Conservation (phyloP, 768 basidiomycete genomes). For the Mycena kentingensis region DNA sequence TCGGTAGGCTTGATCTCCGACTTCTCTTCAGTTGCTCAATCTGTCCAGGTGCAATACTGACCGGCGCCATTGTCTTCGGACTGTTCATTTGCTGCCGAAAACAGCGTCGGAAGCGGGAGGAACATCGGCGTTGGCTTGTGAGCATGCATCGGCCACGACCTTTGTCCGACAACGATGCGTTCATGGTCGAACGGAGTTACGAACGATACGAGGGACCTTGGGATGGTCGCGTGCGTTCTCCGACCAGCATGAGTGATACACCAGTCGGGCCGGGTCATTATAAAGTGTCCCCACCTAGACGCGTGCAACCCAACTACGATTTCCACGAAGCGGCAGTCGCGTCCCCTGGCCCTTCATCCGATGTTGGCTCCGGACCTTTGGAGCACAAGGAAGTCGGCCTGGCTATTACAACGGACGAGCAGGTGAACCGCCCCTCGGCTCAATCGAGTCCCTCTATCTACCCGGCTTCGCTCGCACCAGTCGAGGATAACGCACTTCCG, state of each 20-base stretch:
- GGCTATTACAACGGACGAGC: slow-evolving; percentile 24
- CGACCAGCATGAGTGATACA: no score
- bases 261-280: no score
- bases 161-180: slow-evolving; percentile 35
- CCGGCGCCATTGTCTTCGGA: slow-evolving; percentile 45
- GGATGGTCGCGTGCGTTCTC: slow-evolving; percentile 8
- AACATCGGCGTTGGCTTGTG: slow-evolving; percentile 39
- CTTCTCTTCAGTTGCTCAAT: not conserved
- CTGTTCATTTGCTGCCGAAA: slow-evolving; percentile 47
- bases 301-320: not conserved
- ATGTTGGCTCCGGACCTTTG: slow-evolving; percentile 13
- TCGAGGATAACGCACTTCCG: slow-evolving; percentile 26
- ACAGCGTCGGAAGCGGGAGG: slow-evolving; percentile 42
- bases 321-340: not conserved
- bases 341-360: not conserved
- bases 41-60: slow-evolving; percentile 7
- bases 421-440: slow-evolving; percentile 33
- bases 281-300: not conserved
- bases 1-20: slow-evolving; percentile 38
- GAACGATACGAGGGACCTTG: slow-evolving; percentile 2
- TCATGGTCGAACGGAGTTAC: slow-evolving; percentile 30
- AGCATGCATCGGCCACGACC: slow-evolving; percentile 36
- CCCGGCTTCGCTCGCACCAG: slow-evolving; percentile 44
- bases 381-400: slow-evolving; percentile 23
- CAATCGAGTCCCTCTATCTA: slow-evolving; percentile 56